These are phyloP conservation scores for Pleurotus tuber-regium DNA, from an alignment of 768 basidiomycete genomes.

Conservation along the genomic window DNA sequence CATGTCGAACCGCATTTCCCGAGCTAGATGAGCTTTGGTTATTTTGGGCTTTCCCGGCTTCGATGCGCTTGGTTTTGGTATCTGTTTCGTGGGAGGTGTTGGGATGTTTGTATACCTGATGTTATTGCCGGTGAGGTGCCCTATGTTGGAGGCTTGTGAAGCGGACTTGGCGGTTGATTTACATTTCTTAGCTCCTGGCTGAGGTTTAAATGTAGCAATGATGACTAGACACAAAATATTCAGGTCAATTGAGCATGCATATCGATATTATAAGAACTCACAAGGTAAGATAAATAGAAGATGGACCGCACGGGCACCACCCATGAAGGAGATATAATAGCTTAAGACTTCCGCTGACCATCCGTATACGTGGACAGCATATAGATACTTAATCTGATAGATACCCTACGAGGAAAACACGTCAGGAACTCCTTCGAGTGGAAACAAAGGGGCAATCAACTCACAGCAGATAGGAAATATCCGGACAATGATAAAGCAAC, in stretches of 20 bases:
- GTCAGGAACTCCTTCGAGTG: neutral
- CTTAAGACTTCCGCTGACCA: slow-evolving; percentile 69
- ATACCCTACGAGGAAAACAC: slow-evolving; percentile 46
- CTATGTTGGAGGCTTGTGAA: slow-evolving; percentile 5
- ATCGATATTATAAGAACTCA: slow-evolving; percentile 21
- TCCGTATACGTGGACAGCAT: slow-evolving; percentile 67
- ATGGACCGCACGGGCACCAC: slow-evolving; percentile 56
- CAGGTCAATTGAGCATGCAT: neutral
- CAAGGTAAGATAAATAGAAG: slow-evolving; percentile 48
- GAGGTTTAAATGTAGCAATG: slow-evolving; percentile 59
- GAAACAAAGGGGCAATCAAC: slow-evolving; percentile 20
- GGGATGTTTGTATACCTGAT: slow-evolving; percentile 9
- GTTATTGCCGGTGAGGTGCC: slow-evolving; percentile 7
- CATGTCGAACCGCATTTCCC: slow-evolving; percentile 73
- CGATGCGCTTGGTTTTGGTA: neutral
- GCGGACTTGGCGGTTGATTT: slow-evolving; percentile 36
- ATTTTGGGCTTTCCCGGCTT: slow-evolving; percentile 39
- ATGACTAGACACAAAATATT: slow-evolving; percentile 39
- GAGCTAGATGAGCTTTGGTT: slow-evolving; percentile 51
- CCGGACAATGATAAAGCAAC: slow-evolving; percentile 62
- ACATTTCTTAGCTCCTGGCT: slow-evolving; percentile 36
- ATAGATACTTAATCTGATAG: slow-evolving; percentile 79
- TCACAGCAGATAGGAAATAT: slow-evolving; percentile 64
- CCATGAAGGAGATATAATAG: slow-evolving; percentile 73
- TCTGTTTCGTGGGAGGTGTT: slow-evolving; percentile 2